A percentile compares a stretch with the other conserved stretches of the same genome.
Evolutionary conservation across 805 yeast species (phyloP).

Genomic region (Starmerella scarabaei): DNA sequence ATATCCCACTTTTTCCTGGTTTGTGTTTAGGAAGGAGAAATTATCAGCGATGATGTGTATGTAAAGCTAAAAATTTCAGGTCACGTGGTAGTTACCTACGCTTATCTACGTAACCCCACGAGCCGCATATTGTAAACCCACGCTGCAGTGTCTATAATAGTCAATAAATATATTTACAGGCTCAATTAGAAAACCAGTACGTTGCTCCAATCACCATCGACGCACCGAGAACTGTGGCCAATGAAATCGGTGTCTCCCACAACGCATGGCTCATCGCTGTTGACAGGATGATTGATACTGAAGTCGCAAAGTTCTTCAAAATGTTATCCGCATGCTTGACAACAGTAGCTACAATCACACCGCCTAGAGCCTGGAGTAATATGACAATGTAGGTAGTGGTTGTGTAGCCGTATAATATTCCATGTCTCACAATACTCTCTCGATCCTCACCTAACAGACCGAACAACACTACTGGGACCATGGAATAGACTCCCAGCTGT

Average conservation of each 20-base stretch:
- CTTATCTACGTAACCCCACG: too few species aligned
- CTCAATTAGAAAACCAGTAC: constrained; percentile 23
- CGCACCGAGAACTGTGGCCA: constrained; percentile 29
- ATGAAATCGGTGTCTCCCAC: constrained; percentile 28
- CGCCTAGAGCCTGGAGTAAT: constrained; percentile 31
- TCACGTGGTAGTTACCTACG: too few species aligned
- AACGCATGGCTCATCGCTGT: constrained; percentile 29
- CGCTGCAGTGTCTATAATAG: too few species aligned
- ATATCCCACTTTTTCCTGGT: neutral
- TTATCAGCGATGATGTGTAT: too few species aligned
- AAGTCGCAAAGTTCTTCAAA: constrained; percentile 33
- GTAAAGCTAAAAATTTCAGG: too few species aligned
- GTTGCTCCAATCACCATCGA: constrained; percentile 29
- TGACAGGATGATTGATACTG: constrained; percentile 30
- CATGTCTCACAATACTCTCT: constrained; percentile 23
- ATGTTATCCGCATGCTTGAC: constrained; percentile 34
- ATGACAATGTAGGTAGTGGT: constrained; percentile 30
- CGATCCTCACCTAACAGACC: constrained; percentile 30
- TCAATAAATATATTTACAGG: neutral
- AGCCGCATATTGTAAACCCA: too few species aligned
- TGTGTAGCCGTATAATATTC: constrained; percentile 32
- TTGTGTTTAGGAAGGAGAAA: too few species aligned
- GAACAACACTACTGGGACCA: constrained; percentile 30
- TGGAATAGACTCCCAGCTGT: constrained; percentile 30
- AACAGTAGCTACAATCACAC: constrained; percentile 32